phyloP scores from a whole-genome alignment of 495 filamentous ascomycete species.

The Podospora australis region DNA sequence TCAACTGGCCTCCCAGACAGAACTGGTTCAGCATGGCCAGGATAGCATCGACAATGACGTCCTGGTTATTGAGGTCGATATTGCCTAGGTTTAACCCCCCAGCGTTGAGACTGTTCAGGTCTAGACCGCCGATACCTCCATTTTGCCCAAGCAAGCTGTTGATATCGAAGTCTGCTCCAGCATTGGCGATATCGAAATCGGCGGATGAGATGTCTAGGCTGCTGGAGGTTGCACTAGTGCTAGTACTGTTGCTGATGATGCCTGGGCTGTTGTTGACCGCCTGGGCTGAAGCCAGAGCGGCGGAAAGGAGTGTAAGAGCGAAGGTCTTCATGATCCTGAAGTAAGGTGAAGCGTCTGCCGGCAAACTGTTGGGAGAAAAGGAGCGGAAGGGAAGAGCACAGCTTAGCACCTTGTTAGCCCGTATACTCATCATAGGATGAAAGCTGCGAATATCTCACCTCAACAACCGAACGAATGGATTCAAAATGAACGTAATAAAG shows the following conservation, averaged over 20 bases:
- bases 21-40: conserved; percentile 28
- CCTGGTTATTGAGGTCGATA: conserved; percentile 39
- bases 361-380: not conserved
- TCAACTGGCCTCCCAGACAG: conserved; percentile 30
- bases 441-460: not conserved
- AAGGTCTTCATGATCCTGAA: conserved; percentile 22
- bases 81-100: conserved; percentile 37
- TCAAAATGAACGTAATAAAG: not conserved
- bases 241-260: not conserved
- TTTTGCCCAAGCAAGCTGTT: not conserved
- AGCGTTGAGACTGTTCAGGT: conserved; percentile 16
- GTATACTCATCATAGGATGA: not conserved
- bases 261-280: conserved; percentile 2
- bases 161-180: not conserved
- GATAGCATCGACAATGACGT: conserved; percentile 24
- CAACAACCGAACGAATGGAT: not conserved
- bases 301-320: conserved; percentile 20
- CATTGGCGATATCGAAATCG: not conserved
- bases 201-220: conserved; percentile 1
- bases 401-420: not conserved
- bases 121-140: not conserved
- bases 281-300: conserved; percentile 28
- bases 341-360: not conserved
- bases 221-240: conserved; percentile 2
- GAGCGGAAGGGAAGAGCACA: not conserved